Base-by-base conservation (phyloP, 371 early-diverging fungal species). In the Syncephalastrum sp. region DNA sequence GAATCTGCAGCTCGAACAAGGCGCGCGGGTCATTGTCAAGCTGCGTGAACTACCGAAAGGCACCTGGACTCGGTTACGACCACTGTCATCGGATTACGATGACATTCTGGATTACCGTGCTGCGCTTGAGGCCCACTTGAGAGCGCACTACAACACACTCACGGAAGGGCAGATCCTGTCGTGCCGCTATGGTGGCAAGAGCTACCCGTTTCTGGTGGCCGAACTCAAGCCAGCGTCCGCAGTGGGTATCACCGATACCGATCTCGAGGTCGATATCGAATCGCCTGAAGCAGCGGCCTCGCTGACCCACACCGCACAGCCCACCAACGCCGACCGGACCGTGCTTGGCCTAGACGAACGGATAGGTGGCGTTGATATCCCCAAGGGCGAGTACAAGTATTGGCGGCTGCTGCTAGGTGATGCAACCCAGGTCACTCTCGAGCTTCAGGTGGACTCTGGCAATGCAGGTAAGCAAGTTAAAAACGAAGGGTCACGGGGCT, bases 241-340 rank as follows among this genome's bases (percentile, higher is more conserved):
- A 38, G 91, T 87, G 12, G 86, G 78, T 42, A 80, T 85, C 6
- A 85, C 91, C 4, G 91, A 95, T 63, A 91, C 92, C 1, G 95
- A 95, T 68, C 69, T 95, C 14, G 88, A 89, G 38, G 88, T 94
- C 8, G 93, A 94, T 57, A 82, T 94, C 49, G 83, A 82, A 43
- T 81, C 86, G 3, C 56, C 81, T 24, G 77, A 56, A 33, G 38
- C 38, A 33, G 38, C 38, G 10, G 38, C 38, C 12, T 27, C 53
- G 15, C 38, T 33, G 5, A 25, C 13, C 33, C 19, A 47, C 29
- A 49, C 41, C 14, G 4, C 10, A 54, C 14, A 54, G 10, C 10
- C 19, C 38, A 10, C 33, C 15, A 12, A 41, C 17, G 21, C 38
- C 46, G 23, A 57, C 6, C 24, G 29, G 12, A 53, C 3, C 16